Base-by-base conservation (phyloP, 805 yeast genomes). In the Metschnikowia sp. region DNA sequence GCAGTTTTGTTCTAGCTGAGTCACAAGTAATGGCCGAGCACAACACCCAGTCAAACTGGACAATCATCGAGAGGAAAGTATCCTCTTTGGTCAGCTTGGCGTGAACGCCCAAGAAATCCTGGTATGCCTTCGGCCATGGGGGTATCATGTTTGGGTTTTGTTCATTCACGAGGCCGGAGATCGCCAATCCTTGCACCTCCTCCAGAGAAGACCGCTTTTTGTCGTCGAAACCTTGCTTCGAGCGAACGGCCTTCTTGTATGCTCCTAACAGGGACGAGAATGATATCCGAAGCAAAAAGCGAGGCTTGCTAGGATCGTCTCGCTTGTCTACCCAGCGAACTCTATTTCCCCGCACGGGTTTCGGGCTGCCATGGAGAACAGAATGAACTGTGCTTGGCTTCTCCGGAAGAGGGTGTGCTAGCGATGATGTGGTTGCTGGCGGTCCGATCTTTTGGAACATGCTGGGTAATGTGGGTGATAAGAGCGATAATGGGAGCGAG, bases 381-480 rank as follows among this genome's bases (percentile, higher is more conserved):
- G 52, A 37, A 5, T 36, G 34, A 11, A 44, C 53, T 15, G 49
- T 47, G n/a, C 41, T 32, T 29, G 59, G 46, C 42, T 55, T 55
- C 32, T 55, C 54, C 18, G 60, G 59, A 8, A 49, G 40, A 12
- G 60, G 61, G 12, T 52, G 56, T 4, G 50, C 49, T 29, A 47
- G 33, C 15, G 39, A 26, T 28, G 45, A 22, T 10, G 40, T 29
- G 38, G 26, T 22, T 32, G 40, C 35, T n/a, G 39, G 30, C 11
- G 15, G 7, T 10, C 9, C 22, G 22, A 10, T n/a, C 18, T 34
- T 34, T n/a, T 36, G 28, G 40, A 65, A 65, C 8, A 61, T 56
- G 19, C 62, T 49, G 10, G 72, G 72, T 19, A 66, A 56, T 10
- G 72, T 66, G 10, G 72, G 72, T 8, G 69, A 63, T 18, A 68